Evolutionary conservation across 495 filamentous ascomycete species (phyloP).

Genomic region (Aspergillus avenaceus): DNA sequence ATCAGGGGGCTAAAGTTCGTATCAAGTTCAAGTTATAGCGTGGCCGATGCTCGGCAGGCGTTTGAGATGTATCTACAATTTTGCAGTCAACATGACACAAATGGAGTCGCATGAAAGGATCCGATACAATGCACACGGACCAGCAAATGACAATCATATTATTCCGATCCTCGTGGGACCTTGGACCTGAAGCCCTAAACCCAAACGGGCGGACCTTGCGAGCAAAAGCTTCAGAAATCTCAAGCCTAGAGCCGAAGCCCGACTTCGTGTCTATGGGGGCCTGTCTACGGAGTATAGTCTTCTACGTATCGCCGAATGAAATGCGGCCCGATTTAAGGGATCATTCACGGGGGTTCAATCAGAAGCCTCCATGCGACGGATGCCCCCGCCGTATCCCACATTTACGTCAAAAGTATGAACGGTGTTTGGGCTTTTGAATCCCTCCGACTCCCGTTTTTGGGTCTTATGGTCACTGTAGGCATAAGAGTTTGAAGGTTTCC

Average conservation of each 20-base stretch:
- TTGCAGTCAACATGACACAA: neutral
- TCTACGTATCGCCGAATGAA: conserved; percentile 4
- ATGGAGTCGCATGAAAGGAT: neutral
- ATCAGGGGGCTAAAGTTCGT: neutral
- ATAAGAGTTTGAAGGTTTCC: neutral
- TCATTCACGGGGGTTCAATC: conserved; percentile 1
- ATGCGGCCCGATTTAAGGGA: neutral
- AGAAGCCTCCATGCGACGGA: conserved; percentile 1
- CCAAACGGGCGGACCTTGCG: conserved; percentile 25
- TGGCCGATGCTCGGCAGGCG: neutral
- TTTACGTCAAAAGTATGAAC: neutral
- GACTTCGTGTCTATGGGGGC: too few relatives aligned
- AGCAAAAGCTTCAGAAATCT: conserved; percentile 10
- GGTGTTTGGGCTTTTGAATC: neutral
- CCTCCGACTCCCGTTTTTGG: neutral
- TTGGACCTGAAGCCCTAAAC: conserved; percentile 13
- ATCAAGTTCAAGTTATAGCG: neutral
- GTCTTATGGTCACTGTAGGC: neutral
- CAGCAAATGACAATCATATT: neutral
- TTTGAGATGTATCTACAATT: too few relatives aligned
- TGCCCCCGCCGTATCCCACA: conserved; percentile 4
- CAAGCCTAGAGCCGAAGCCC: neutral
- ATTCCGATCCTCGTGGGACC: neutral
- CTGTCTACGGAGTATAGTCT: too few relatives aligned
- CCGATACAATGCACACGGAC: neutral